phyloP scores from a whole-genome alignment of 768 basidiomycete genomes.

The Boletus subcaerulescens region DNA sequence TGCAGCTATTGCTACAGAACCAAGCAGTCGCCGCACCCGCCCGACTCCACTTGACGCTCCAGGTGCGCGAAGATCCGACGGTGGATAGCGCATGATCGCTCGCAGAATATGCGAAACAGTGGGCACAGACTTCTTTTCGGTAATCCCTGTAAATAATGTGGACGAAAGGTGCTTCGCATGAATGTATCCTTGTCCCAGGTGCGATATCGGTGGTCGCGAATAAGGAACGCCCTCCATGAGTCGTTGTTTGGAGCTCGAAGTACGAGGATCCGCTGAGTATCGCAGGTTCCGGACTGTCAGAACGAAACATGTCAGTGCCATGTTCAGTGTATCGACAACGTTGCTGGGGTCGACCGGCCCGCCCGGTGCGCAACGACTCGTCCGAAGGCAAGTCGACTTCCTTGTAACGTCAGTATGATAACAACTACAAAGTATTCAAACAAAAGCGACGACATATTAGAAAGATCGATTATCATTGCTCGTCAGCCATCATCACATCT shows the following conservation, averaged over 20 bases:
- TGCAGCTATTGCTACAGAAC: conserved; percentile 56
- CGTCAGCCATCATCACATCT: conserved; percentile 9
- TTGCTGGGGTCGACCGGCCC: too few relatives aligned
- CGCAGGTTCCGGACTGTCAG: not conserved
- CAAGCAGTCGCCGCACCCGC: conserved; percentile 42
- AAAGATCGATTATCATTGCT: not conserved
- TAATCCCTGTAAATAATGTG: conserved; percentile 60
- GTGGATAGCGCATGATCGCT: conserved; percentile 21
- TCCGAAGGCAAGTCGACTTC: too few relatives aligned
- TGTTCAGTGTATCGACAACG: not conserved
- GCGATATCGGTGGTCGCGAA: conserved; percentile 44
- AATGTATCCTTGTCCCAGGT: conserved; percentile 42
- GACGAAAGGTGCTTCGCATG: conserved; percentile 49
- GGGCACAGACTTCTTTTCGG: conserved; percentile 62
- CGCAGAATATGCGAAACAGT: conserved; percentile 59
- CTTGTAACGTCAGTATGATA: too few relatives aligned
- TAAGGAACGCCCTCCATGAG: conserved; percentile 51
- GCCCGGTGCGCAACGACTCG: too few relatives aligned
- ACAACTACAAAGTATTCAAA: not conserved
- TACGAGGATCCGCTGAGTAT: conserved; percentile 1
- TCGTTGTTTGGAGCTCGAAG: conserved; percentile 34
- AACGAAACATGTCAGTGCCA: conserved; percentile 5
- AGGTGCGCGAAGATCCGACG: conserved; percentile 34
- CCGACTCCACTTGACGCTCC: conserved; percentile 39
- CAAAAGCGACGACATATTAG: not conserved